Evolutionary conservation across 495 filamentous ascomycete species (phyloP).

Genomic region (Neurospora pannonica): DNA sequence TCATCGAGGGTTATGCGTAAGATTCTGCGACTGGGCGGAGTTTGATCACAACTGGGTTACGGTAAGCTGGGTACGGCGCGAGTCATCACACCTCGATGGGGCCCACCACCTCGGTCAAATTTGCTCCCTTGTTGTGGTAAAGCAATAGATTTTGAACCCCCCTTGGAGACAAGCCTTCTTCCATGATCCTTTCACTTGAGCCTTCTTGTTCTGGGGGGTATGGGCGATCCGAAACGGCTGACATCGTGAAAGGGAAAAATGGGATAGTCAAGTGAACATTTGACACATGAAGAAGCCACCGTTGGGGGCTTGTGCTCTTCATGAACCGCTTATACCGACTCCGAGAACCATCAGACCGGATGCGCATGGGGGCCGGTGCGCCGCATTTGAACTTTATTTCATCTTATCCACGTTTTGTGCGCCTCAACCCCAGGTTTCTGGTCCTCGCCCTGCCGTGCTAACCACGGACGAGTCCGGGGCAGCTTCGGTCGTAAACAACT

Average conservation of each 20-base stretch:
- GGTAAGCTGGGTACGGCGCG: neutral
- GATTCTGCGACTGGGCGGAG: neutral
- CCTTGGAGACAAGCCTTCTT: neutral
- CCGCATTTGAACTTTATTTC: neutral
- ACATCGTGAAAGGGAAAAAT: neutral
- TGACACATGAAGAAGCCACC: neutral
- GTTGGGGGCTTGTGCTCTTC: neutral
- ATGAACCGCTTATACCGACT: neutral
- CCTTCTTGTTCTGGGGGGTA: neutral
- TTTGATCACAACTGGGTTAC: neutral
- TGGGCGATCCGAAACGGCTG: neutral
- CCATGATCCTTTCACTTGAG: neutral
- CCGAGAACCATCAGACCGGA: neutral
- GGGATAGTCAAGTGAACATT: neutral
- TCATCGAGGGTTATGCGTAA: neutral
- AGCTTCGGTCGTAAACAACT: neutral
- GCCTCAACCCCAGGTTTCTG: neutral
- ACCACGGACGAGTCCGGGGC: neutral
- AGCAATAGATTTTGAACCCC: neutral
- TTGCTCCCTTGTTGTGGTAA: neutral
- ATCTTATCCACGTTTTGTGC: neutral
- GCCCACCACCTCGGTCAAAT: neutral
- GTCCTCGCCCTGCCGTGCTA: neutral
- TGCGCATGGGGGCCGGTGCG: neutral
- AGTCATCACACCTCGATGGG: neutral